A percentile compares a stretch with the other conserved stretches of the same genome.
These are phyloP conservation scores for Erysimum cheiranthoides DNA, from an alignment of 345 rosid species.

Conservation along the genomic window DNA sequence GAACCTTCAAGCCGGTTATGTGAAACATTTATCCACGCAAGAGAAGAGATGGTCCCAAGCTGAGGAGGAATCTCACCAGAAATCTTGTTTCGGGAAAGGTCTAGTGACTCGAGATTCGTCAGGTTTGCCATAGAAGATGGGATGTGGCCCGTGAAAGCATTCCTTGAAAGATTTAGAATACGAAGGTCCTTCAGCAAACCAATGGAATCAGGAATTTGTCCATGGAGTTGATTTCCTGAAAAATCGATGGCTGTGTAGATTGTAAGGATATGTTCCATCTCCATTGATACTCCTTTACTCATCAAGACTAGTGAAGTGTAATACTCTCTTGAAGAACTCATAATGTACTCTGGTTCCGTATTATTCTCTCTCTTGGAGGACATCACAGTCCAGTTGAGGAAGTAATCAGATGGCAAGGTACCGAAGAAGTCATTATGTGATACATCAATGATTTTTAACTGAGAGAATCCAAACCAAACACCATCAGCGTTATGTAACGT, in stretches of 20 bases:
- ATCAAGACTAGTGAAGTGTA: neutral
- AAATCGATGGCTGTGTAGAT: neutral
- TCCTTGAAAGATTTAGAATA: neutral
- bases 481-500: no score
- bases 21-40: neutral
- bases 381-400: no score
- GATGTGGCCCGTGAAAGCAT: conserved; percentile 14
- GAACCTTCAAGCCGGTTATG: conserved; percentile 8
- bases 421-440: no score
- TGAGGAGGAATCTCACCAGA: neutral
- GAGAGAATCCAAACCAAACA: no score
- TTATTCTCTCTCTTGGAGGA: neutral
- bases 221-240: neutral
- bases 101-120: neutral
- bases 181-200: neutral
- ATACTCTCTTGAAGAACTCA: neutral
- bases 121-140: neutral
- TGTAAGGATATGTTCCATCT: neutral
- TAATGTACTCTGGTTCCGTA: no score
- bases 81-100: no score
- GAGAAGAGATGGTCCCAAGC: neutral
- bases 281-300: neutral
- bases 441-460: no score
- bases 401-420: no score
- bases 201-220: neutral